Evolutionary conservation across 2,329 filamentous ascomycete species (phyloP), one percentile per base, ranked within the genome.

Genomic region (Xylaria multiplex): DNA sequence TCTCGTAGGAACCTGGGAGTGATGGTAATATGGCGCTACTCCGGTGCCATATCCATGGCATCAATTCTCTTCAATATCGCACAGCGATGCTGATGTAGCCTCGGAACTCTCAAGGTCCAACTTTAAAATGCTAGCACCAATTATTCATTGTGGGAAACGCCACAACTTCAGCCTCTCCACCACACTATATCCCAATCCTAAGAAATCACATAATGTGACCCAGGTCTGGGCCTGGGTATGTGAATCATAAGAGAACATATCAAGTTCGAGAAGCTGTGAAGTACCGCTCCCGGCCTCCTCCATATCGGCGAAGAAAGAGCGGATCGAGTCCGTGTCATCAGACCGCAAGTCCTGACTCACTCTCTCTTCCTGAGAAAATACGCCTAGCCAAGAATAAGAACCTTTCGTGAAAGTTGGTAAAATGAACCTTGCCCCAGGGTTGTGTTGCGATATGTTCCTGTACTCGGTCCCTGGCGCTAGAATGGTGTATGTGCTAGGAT

Each of bases 171-270:
- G 35, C 48, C 73, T 70, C 63, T 75, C 73, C 1, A 74, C 73
- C 30, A 71, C 65, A 32, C 73, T 75, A 43, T 75, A 74, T 2
- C 73, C 73, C 43, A 75, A 59, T 1, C 73, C 73, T 35, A 74
- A 37, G 60, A 74, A 75, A 14, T 73, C 67, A 66, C 70, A 75
- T 2, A 75, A 68, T 30, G 59, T 35, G 11, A 74, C 73, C 73
- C 73, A 75, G 14, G 69, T 72, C 49, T 74, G 69, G 1, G 72
- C 73, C 62, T 74, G 71, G 43, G 53, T 59, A 3, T 69, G 68
- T 22, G 62, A 50, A 9, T 69, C 62, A 3, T 62, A 35, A 7
- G 66, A 64, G 8, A 69, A 67, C n/a, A 74, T 63, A 3, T 74
- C 72, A 0, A 75, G 59, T 59, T 72, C 73, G 27, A 72, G 69